Percentiles rank a stretch among this genome's conserved stretches.
Evolutionary conservation across 2,329 filamentous ascomycete species (phyloP).

Genomic region (Microcera coccophila): DNA sequence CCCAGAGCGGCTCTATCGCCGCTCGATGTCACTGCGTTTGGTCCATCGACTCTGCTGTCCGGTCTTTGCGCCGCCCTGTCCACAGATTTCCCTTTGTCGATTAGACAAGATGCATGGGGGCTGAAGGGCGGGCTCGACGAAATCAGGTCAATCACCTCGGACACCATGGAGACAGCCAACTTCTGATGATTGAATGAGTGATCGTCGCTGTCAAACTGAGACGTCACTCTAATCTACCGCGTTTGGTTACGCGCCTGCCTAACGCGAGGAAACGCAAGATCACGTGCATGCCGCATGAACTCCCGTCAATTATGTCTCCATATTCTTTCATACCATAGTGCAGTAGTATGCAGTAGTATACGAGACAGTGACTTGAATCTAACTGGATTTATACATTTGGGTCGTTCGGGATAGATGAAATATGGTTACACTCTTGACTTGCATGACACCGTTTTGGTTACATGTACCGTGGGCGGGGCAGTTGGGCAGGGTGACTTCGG

Average conservation of each 20-base stretch:
- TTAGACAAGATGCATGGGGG: not conserved
- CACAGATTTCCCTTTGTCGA: not conserved
- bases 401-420: too few species aligned
- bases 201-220: not conserved
- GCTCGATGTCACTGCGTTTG: too few species aligned
- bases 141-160: conserved; percentile 35
- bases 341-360: too few species aligned
- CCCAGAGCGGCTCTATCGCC: too few species aligned
- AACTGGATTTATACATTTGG: too few species aligned
- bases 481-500: too few species aligned
- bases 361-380: too few species aligned
- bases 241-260: conserved; percentile 19
- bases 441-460: too few species aligned
- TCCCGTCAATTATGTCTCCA: not conserved
- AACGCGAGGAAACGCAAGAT: conserved; percentile 26
- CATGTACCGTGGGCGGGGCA: too few species aligned
- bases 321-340: too few species aligned
- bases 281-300: conserved; percentile 14
- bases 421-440: too few species aligned
- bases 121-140: conserved; percentile 32
- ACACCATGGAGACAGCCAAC: conserved; percentile 23
- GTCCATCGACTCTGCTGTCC: not conserved
- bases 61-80: not conserved
- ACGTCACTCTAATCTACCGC: not conserved
- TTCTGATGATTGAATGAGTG: conserved; percentile 1